Conservation (phyloP, 208 protist species). For the Trypanosoma scelopori region DNA sequence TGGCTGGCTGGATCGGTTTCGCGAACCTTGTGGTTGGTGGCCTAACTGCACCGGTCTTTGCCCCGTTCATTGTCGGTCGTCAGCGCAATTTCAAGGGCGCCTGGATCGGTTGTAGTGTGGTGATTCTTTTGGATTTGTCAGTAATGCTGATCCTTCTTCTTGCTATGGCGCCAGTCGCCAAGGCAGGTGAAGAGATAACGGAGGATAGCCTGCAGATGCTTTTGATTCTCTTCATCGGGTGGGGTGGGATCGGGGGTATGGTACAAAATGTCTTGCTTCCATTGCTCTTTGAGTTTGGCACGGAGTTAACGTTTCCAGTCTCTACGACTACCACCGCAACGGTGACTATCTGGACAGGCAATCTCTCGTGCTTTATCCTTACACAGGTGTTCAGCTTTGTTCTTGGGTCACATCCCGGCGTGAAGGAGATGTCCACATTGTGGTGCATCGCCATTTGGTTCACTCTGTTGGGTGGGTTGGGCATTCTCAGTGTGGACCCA, state of each 20-base stretch:
- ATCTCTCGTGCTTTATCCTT: slow-evolving; percentile 4
- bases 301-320: slow-evolving; percentile 22
- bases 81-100: slow-evolving; percentile 8
- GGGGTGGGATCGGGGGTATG: slow-evolving; percentile 5
- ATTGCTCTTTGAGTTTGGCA: slow-evolving; percentile 19
- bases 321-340: slow-evolving; percentile 1
- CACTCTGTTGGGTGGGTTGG: neutral
- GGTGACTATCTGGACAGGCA: slow-evolving; percentile 11
- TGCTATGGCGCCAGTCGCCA: neutral
- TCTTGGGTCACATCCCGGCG: neutral
- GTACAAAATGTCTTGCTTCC: slow-evolving; percentile 13
- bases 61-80: slow-evolving; percentile 7
- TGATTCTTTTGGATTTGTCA: slow-evolving; percentile 2
- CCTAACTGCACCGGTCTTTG: slow-evolving; percentile 3
- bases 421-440: neutral
- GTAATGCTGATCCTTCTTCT: slow-evolving; percentile 4
- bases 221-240: slow-evolving; percentile 9
- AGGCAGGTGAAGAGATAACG: neutral
- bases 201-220: neutral
- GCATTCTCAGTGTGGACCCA: slow-evolving; percentile 5
- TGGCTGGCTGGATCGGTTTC: slow-evolving; percentile 19
- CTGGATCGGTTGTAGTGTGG: slow-evolving; percentile 1
- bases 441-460: slow-evolving; percentile 6
- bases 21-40: slow-evolving; percentile 14
- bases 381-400: slow-evolving; percentile 10